phyloP scores from a whole-genome alignment of 2,329 filamentous ascomycete genomes.

The Tolypocladium endophyticum region DNA sequence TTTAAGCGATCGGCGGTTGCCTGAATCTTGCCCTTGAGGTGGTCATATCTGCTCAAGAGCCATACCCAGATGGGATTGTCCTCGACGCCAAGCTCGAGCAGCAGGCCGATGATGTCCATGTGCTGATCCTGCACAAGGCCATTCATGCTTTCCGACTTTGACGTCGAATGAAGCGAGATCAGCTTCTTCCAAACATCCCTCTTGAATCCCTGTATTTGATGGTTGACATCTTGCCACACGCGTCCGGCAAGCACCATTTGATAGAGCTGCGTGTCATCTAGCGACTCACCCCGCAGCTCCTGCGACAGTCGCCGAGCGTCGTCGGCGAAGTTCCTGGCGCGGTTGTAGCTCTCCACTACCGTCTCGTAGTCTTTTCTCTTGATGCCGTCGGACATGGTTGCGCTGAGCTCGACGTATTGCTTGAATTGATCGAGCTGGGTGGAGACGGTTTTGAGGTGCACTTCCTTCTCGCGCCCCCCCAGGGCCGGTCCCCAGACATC shows the following conservation, averaged over 20 bases:
- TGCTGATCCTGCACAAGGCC: slow-evolving; percentile 65
- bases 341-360: slow-evolving; percentile 76
- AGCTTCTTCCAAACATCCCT: slow-evolving; percentile 79
- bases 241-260: slow-evolving; percentile 79
- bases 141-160: slow-evolving; percentile 34
- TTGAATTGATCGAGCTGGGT: slow-evolving; percentile 68
- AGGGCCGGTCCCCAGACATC: slow-evolving; percentile 95
- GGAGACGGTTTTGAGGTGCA: slow-evolving; percentile 69
- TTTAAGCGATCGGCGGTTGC: slow-evolving; percentile 74
- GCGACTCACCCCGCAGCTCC: slow-evolving; percentile 38
- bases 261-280: slow-evolving; percentile 72
- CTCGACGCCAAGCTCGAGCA: slow-evolving; percentile 88
- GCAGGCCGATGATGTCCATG: slow-evolving; percentile 78
- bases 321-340: slow-evolving; percentile 71
- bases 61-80: slow-evolving; percentile 97
- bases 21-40: slow-evolving; percentile 77
- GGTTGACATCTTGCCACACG: slow-evolving; percentile 91
- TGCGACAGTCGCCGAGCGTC: slow-evolving; percentile 63
- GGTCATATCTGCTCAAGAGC: slow-evolving; percentile 81
- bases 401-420: slow-evolving; percentile 72
- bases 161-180: slow-evolving; percentile 51
- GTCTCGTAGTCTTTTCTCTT: slow-evolving; percentile 84
- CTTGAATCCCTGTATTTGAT: slow-evolving; percentile 80
- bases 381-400: slow-evolving; percentile 70
- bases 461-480: slow-evolving; percentile 83